Percentiles rank a stretch among this genome's conserved stretches.
Evolutionary conservation across 78 protist genomes (phyloP).

Genomic region (Pigoraptor vietnamica): DNA sequence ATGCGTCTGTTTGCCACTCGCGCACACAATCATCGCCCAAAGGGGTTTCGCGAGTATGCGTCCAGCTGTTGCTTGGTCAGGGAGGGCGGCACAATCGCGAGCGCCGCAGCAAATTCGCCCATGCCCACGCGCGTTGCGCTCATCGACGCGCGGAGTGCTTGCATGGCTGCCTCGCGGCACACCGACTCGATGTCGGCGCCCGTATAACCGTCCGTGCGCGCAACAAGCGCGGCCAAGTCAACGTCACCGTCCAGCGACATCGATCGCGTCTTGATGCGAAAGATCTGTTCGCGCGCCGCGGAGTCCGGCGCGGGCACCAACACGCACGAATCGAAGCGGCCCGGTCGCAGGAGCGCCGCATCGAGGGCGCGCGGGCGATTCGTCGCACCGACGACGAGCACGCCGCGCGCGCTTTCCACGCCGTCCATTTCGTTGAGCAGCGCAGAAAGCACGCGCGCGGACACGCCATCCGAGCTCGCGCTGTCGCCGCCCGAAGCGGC

Average conservation of each 20-base stretch:
- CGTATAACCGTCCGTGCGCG: neutral
- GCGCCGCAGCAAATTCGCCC: neutral
- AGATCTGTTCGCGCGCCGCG: neutral
- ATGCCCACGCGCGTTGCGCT: neutral
- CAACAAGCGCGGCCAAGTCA: neutral
- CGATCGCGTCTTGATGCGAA: neutral
- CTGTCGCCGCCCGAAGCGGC: neutral
- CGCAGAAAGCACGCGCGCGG: slow-evolving; percentile 55
- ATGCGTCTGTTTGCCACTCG: too few species aligned
- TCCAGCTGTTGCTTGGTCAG: neutral
- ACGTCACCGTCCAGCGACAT: neutral
- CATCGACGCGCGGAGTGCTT: neutral
- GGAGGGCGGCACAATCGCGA: neutral
- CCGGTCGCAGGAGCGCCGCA: slow-evolving; percentile 70
- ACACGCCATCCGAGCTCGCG: neutral
- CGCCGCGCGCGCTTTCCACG: slow-evolving; percentile 22
- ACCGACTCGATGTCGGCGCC: neutral
- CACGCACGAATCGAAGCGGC: slow-evolving; percentile 11
- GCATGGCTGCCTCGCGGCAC: neutral
- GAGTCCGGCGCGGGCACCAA: neutral
- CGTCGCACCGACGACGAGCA: slow-evolving; percentile 47
- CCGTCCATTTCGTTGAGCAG: slow-evolving; percentile 84
- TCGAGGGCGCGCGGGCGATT: slow-evolving; percentile 70
- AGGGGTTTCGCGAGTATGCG: neutral
- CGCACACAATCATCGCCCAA: neutral